Evolutionary conservation across 208 protist genomes (phyloP), one percentile per base, ranked within the genome.

Genomic region (Entamoeba nuttalli): DNA sequence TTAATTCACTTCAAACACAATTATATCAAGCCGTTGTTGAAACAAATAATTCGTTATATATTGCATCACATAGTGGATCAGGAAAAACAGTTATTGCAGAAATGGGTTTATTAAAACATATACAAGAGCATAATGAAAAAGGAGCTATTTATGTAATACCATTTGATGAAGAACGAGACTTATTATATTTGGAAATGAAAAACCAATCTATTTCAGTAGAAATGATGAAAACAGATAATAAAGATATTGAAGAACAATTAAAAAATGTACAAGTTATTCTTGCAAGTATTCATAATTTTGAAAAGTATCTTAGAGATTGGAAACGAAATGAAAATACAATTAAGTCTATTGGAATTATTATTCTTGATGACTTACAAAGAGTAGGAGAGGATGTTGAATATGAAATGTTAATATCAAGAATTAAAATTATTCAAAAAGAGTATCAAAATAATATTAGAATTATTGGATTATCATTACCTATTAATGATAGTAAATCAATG

Each of bases 1-100:
- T 99, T 96, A 99, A 99, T 97, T 97, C 99, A 50, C 98, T 99
- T 94, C 99, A 99, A 97, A 99, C 99, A 50, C 99, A 99, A 96
- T 9, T 97, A 30, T 98, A 97, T 94, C 96, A 97, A 98, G 97
- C 97, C n/a, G 96, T 99, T 94, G 99, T 99, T 96, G 98, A 99
- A 97, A 99, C 98, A 7, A 98, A 99, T 96, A 95, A 98, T 71
- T 99, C 99, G 96, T 97, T 99, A 14, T 98, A 99, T 41, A 96
- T 99, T 21, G 99, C 99, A n/a, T 98, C 98, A 19, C 99, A 99
- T 17, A 99, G 98, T 5, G 97, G 97, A 50, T 97, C 96, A 93
- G 99, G 99, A 55, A 99, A 99, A 97, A 99, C 99, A 1, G 97
- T 99, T 57, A 98, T 98, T 21, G 99, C 99, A 17, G 99, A 99